Evolutionary conservation across 1,139 yeast genomes (phyloP).

Genomic region (Kurtzmaniella natalensis): DNA sequence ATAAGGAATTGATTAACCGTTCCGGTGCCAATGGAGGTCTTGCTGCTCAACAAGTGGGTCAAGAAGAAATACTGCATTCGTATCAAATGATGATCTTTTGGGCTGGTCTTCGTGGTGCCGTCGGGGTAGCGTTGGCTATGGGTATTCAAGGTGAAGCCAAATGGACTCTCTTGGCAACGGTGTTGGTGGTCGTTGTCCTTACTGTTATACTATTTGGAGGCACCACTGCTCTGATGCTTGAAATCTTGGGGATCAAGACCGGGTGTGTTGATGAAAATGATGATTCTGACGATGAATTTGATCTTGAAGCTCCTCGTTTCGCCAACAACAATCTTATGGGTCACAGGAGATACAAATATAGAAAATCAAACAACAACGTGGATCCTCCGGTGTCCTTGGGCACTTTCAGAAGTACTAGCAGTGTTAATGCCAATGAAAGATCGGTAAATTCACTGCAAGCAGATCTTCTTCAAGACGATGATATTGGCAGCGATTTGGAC

Average conservation of each 20-base stretch:
- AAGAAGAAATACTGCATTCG: constrained; percentile 90
- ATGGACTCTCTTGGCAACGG: constrained; percentile 86
- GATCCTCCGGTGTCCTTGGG: constrained; percentile 25
- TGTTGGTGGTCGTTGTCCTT: constrained; percentile 89
- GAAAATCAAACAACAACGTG: constrained; percentile 20
- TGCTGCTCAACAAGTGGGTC: constrained; percentile 36
- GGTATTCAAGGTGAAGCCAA: constrained; percentile 95
- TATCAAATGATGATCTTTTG: constrained; percentile 99
- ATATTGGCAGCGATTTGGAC: constrained; percentile 37
- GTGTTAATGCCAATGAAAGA: no score
- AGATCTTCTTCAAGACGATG: constrained; percentile 24
- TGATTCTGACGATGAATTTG: constrained; percentile 92
- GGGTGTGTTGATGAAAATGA: constrained; percentile 77
- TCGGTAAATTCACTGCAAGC: constrained; percentile 11
- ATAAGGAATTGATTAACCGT: constrained; percentile 31
- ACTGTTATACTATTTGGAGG: constrained; percentile 98
- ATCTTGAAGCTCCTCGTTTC: constrained; percentile 71
- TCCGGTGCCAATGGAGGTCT: constrained; percentile 37
- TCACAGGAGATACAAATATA: constrained; percentile 28
- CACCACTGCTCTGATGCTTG: constrained; percentile 97
- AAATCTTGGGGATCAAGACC: constrained; percentile 84
- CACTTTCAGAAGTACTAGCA: constrained; percentile 14
- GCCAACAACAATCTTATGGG: constrained; percentile 22
- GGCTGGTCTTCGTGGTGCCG: constrained; percentile 99
- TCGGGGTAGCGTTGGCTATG: constrained; percentile 98